These are phyloP conservation scores for Neonectria neomacrospora DNA, from an alignment of 2,329 filamentous ascomycete species.

Conservation along the genomic window DNA sequence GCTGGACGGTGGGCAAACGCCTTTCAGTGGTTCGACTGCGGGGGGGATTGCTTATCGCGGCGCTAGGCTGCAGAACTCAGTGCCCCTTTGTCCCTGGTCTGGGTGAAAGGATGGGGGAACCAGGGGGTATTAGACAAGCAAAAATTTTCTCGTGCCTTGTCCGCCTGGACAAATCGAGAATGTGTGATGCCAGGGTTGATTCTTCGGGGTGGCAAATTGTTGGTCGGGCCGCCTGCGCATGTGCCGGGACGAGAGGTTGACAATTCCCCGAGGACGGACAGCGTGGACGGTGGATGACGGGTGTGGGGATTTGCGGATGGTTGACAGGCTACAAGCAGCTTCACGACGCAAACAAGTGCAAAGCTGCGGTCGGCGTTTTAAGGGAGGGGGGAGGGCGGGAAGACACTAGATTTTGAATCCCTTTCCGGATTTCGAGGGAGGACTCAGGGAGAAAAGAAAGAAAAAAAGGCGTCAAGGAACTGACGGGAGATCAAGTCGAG, in stretches of 20 bases:
- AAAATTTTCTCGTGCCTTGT: slow-evolving; percentile 40
- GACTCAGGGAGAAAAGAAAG: slow-evolving; percentile 12
- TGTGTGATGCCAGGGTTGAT: slow-evolving; percentile 43
- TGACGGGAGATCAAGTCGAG: slow-evolving; percentile 34
- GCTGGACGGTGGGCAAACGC: slow-evolving; percentile 26
- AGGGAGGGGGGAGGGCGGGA: slow-evolving; percentile 1
- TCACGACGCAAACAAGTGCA: not conserved
- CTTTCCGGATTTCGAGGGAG: slow-evolving; percentile 40
- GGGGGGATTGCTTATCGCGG: slow-evolving; percentile 39
- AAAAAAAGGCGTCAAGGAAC: slow-evolving; percentile 36
- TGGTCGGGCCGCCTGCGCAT: slow-evolving; percentile 38
- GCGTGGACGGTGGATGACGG: slow-evolving; percentile 11
- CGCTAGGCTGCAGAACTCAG: slow-evolving; percentile 37
- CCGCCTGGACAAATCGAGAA: slow-evolving; percentile 41
- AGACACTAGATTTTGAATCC: slow-evolving; percentile 13
- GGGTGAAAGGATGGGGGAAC: slow-evolving; percentile 31
- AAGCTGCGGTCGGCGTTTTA: slow-evolving; percentile 11
- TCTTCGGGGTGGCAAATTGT: slow-evolving; percentile 43
- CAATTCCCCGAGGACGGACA: slow-evolving; percentile 38
- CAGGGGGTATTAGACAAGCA: slow-evolving; percentile 19
- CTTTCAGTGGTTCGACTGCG: slow-evolving; percentile 44
- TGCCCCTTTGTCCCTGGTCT: slow-evolving; percentile 40
- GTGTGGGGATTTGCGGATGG: slow-evolving; percentile 28
- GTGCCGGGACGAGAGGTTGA: slow-evolving; percentile 44
- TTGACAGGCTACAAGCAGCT: slow-evolving; percentile 19